phyloP scores from a whole-genome alignment of 116 monocot species.

The Papilionanthe hybrid region DNA sequence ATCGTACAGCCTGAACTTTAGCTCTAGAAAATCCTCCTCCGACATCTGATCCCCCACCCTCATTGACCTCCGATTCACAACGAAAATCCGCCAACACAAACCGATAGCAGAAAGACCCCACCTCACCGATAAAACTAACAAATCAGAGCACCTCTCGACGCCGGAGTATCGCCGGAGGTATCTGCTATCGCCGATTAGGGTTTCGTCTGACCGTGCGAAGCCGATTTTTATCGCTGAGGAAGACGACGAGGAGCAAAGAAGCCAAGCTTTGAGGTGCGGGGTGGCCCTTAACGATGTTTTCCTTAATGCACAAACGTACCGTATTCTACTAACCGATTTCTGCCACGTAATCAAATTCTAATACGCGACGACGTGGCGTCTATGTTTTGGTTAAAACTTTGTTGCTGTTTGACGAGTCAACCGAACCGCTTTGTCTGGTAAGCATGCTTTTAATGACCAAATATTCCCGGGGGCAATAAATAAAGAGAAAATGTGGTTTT shows the following conservation, averaged over 20 bases:
- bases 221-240: background rate
- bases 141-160: background rate
- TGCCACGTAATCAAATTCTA: background rate
- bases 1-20: conserved; percentile 76
- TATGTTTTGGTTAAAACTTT: background rate
- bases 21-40: conserved; percentile 71
- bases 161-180: background rate
- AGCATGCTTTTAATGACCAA: too few relatives aligned
- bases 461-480: too few relatives aligned
- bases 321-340: background rate
- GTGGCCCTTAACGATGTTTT: background rate
- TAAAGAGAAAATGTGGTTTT: too few relatives aligned
- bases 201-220: background rate
- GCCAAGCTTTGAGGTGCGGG: background rate
- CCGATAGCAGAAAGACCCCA: background rate
- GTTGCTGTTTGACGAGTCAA: too few relatives aligned
- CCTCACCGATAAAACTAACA: background rate
- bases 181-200: background rate
- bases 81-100: conserved; percentile 1
- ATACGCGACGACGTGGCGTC: background rate
- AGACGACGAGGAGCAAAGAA: background rate
- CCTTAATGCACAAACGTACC: background rate
- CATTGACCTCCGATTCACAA: background rate
- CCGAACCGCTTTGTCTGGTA: too few relatives aligned
- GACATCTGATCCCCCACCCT: conserved; percentile 36